phyloP scores from a whole-genome alignment of 2,329 filamentous ascomycete species.

The Samsoniella hepiali region DNA sequence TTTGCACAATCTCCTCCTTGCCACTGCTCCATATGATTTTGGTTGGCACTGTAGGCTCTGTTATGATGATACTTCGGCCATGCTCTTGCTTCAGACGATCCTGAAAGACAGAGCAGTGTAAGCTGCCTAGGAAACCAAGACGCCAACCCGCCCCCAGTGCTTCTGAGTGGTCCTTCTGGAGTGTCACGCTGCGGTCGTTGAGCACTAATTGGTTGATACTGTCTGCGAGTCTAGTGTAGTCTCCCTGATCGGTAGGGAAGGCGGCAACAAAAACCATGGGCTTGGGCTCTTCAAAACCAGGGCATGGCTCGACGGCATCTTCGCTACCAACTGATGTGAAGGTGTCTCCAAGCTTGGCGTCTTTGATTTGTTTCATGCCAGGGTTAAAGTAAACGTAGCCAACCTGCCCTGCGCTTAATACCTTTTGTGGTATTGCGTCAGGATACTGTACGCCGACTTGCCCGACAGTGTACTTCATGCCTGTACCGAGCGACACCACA shows the following conservation, averaged over 20 bases:
- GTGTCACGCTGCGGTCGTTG: constrained; percentile 90
- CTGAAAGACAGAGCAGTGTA: constrained; percentile 99
- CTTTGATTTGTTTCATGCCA: constrained; percentile 94
- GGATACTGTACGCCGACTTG: constrained; percentile 98
- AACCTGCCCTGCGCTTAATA: constrained; percentile 85
- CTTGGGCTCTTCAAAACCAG: constrained; percentile 95
- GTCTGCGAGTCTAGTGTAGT: constrained; percentile 84
- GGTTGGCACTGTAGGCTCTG: constrained; percentile 89
- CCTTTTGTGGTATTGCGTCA: constrained; percentile 73
- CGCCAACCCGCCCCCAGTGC: constrained; percentile 92
- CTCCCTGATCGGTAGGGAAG: constrained; percentile 86
- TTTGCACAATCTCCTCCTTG: constrained; percentile 74
- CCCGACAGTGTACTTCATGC: constrained; percentile 85
- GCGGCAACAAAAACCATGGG: constrained; percentile 98
- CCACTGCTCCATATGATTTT: constrained; percentile 78
- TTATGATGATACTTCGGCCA: constrained; percentile 92
- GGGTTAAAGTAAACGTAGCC: constrained; percentile 98
- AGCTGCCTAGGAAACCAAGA: constrained; percentile 88
- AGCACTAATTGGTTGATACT: constrained; percentile 91
- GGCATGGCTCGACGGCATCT: constrained; percentile 71
- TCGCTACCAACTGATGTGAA: constrained; percentile 81
- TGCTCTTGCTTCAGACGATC: constrained; percentile 93
- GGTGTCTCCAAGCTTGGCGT: constrained; percentile 94
- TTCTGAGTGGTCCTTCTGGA: constrained; percentile 92
- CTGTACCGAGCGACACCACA: constrained; percentile 83